Percentiles rank a stretch among this genome's conserved stretches.
Evolutionary conservation across 2,329 filamentous ascomycete species (phyloP).

Genomic region (Colletotrichum graminicola): DNA sequence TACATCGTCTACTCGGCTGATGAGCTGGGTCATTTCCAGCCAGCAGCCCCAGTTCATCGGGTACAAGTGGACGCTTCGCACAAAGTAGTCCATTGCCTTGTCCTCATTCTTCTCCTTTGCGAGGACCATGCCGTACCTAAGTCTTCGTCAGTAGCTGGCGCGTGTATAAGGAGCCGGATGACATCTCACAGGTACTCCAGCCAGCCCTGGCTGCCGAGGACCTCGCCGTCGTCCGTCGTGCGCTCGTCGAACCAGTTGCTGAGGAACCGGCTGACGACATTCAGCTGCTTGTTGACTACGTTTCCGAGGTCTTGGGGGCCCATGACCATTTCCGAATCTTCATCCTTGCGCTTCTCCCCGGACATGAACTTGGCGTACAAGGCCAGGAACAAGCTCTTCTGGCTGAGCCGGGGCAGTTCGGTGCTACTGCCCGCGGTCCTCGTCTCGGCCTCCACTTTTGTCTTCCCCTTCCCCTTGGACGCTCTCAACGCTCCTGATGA

Average conservation of each 20-base stretch:
- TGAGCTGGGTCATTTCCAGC: slow-evolving; percentile 88
- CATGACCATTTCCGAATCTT: slow-evolving; percentile 97
- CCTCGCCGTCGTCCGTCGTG: slow-evolving; percentile 68
- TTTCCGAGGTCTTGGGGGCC: slow-evolving; percentile 90
- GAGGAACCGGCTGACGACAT: slow-evolving; percentile 79
- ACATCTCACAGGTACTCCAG: slow-evolving; percentile 80
- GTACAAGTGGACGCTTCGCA: slow-evolving; percentile 88
- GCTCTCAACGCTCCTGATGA: slow-evolving; percentile 52
- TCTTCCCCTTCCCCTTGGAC: slow-evolving; percentile 73
- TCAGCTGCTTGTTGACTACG: slow-evolving; percentile 86
- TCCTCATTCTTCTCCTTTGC: slow-evolving; percentile 91
- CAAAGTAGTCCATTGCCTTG: slow-evolving; percentile 86
- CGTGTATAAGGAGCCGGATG: background rate
- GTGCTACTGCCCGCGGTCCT: slow-evolving; percentile 45
- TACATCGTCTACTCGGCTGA: slow-evolving; percentile 85
- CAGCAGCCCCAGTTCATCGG: slow-evolving; percentile 98
- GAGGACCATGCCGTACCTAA: slow-evolving; percentile 86
- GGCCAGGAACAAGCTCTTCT: slow-evolving; percentile 91
- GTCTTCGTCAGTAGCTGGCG: slow-evolving; percentile 34
- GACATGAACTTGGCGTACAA: slow-evolving; percentile 93
- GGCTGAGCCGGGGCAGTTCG: slow-evolving; percentile 74
- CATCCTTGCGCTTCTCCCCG: slow-evolving; percentile 95
- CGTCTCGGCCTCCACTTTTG: slow-evolving; percentile 43
- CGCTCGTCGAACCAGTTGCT: slow-evolving; percentile 84
- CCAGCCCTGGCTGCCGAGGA: slow-evolving; percentile 85